These are phyloP conservation scores for Aspergillus sp. DNA, from an alignment of 2,329 filamentous ascomycete species.

Conservation along the genomic window DNA sequence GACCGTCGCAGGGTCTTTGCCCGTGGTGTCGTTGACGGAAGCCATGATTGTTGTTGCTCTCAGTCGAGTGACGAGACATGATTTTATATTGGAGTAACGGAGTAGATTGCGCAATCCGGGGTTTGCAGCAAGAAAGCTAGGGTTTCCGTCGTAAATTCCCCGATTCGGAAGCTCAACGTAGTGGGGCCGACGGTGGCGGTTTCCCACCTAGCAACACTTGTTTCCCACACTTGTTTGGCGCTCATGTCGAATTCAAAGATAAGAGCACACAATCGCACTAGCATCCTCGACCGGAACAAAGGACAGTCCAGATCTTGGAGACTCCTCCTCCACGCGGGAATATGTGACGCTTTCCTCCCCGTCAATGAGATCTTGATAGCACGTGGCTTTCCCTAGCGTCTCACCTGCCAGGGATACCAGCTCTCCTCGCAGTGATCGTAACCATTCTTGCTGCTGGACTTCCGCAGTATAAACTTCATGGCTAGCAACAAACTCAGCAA, in stretches of 20 bases:
- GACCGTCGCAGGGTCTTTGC: background rate
- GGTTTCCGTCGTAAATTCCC: conserved; percentile 6
- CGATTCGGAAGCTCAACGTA: background rate
- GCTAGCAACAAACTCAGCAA: background rate
- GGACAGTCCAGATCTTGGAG: background rate
- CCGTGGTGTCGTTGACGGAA: background rate
- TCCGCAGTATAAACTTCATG: background rate
- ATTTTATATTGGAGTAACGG: background rate
- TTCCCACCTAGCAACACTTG: too few relatives aligned
- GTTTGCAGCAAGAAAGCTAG: background rate
- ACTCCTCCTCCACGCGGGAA: background rate
- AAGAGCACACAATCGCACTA: conserved; percentile 1
- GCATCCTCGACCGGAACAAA: background rate
- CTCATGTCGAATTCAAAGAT: background rate
- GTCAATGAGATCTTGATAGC: conserved; percentile 3
- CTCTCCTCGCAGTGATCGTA: background rate
- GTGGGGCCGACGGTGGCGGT: background rate
- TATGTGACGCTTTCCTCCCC: background rate
- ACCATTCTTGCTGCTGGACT: background rate
- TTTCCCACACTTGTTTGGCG: background rate
- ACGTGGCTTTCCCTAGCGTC: background rate
- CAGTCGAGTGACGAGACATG: background rate
- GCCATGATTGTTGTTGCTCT: background rate
- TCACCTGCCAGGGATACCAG: background rate
- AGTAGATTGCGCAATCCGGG: conserved; percentile 1